These are phyloP conservation scores for Candida tibetensis DNA, from an alignment of 805 yeast species.

Conservation along the genomic window DNA sequence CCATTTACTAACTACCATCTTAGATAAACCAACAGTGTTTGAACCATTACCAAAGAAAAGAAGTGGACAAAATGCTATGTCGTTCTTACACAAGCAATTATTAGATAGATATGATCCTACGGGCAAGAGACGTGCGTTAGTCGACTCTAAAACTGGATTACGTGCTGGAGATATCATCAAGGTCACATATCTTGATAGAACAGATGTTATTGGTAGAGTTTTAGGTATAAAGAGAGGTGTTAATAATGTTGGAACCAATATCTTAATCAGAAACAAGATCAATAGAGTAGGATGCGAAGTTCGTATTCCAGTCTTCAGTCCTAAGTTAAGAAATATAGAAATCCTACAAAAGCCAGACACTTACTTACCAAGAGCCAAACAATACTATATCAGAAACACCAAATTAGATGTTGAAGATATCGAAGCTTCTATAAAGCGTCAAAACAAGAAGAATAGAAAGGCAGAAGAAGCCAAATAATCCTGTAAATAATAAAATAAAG, in stretches of 20 bases:
- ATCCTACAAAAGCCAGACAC: slow-evolving; percentile 68
- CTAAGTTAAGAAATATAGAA: slow-evolving; percentile 74
- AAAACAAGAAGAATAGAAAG: slow-evolving; percentile 14
- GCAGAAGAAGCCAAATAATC: slow-evolving; percentile 6
- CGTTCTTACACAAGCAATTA: slow-evolving; percentile 50
- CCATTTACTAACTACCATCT: no score
- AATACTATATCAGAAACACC: slow-evolving; percentile 82
- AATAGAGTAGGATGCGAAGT: slow-evolving; percentile 83
- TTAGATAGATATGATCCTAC: slow-evolving; percentile 63
- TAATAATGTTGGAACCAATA: slow-evolving; percentile 65
- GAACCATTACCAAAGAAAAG: slow-evolving; percentile 51
- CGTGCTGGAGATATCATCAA: slow-evolving; percentile 82
- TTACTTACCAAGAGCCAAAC: slow-evolving; percentile 76
- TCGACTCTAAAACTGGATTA: slow-evolving; percentile 49
- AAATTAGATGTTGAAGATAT: slow-evolving; percentile 74
- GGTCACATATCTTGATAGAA: slow-evolving; percentile 65
- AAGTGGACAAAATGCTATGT: slow-evolving; percentile 43
- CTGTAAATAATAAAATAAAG: slow-evolving; percentile 4
- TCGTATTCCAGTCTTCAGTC: slow-evolving; percentile 77
- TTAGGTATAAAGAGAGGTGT: slow-evolving; percentile 65
- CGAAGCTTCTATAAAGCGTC: slow-evolving; percentile 38
- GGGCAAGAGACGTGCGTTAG: slow-evolving; percentile 60
- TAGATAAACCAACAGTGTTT: slow-evolving; percentile 32
- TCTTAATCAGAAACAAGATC: slow-evolving; percentile 80
- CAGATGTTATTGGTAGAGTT: slow-evolving; percentile 73